A percentile compares a stretch with the other conserved stretches of the same genome.
phyloP scores from a whole-genome alignment of 345 rosid species.

The Lumnitzera littorea region DNA sequence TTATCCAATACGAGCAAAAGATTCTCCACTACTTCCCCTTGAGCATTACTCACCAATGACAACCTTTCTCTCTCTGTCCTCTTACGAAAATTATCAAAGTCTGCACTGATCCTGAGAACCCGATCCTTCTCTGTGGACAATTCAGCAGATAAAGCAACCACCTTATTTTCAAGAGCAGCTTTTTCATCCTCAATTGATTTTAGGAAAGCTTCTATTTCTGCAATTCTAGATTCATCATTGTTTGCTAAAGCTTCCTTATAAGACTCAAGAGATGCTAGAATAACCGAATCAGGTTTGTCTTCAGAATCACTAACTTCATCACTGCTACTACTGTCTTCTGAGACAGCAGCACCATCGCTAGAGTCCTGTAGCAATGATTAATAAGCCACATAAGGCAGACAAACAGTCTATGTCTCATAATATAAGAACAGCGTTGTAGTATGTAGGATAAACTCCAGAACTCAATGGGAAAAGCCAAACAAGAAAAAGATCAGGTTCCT shows the following conservation, averaged over 20 bases:
- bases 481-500: no score
- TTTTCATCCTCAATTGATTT: constrained; percentile 70
- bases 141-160: constrained; percentile 51
- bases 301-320: constrained; percentile 34
- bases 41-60: constrained; percentile 73
- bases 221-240: constrained; percentile 44
- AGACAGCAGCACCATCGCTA: constrained; percentile 39
- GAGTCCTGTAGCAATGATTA: constrained; percentile 47
- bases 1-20: constrained; percentile 76
- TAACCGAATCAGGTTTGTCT: constrained; percentile 43
- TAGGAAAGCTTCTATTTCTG: constrained; percentile 61
- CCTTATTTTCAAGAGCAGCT: constrained; percentile 43
- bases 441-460: not conserved
- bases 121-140: constrained; percentile 64
- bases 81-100: constrained; percentile 95
- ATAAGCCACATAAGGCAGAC: constrained; percentile 9
- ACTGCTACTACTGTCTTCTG: constrained; percentile 28
- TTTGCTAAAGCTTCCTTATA: constrained; percentile 69
- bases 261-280: constrained; percentile 34
- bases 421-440: not conserved
- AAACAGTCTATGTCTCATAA: not conserved
- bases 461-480: no score
- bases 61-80: constrained; percentile 86
- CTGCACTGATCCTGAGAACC: constrained; percentile 77
- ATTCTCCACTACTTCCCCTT: constrained; percentile 89